Base-by-base conservation (phyloP, 805 yeast species). In the Jamesozyma piceae region DNA sequence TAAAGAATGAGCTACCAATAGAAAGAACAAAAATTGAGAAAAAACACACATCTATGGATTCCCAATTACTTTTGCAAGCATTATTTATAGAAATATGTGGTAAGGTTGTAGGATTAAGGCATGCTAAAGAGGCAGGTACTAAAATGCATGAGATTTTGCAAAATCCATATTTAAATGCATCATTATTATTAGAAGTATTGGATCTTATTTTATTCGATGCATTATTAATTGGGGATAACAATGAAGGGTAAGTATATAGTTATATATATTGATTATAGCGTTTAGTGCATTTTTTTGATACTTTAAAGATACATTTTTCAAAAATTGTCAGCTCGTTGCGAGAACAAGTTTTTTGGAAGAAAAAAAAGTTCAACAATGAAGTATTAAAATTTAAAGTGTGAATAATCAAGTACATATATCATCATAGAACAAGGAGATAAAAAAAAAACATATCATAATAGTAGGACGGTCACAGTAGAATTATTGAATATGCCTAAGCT, bases 101-200 rank as follows among this genome's bases (percentile, higher is more conserved):
- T 13, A 80, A 73, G 51, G 72, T 88, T 1, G 86, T 89, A 45
- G 96, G 97, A 0, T 57, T 69, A 3, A 59, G 75, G 6, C 80
- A 77, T 47, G 73, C 94, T 3, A 70, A 67, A 42, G 69, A 66
- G 44, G 95, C 95, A 0, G 72, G 82, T 6, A 61, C 64, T 3
- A 67, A 74, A 35, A 40, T 84, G 1, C 82, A 82, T 58, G 72
- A 71, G 10, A 72, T 82, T 76, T 47, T 84, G 4, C 97, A 89
- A 57, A 84, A 85, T 52, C 83, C 79, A 44, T 68, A 71, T 21
- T 63, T 89, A 45, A 83, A 83, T 57, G 69, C 75, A 19, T 85
- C 82, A 52, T 58, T 89, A 43, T 53, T 81, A 0, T 71, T 76
- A 42, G 72, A 73, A 37, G 33, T 84, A 0, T 49, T 83, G 15